A percentile compares a stretch with the other conserved stretches of the same genome.
phyloP scores from a whole-genome alignment of 345 rosid genomes.

The Gossypium thurberi region DNA sequence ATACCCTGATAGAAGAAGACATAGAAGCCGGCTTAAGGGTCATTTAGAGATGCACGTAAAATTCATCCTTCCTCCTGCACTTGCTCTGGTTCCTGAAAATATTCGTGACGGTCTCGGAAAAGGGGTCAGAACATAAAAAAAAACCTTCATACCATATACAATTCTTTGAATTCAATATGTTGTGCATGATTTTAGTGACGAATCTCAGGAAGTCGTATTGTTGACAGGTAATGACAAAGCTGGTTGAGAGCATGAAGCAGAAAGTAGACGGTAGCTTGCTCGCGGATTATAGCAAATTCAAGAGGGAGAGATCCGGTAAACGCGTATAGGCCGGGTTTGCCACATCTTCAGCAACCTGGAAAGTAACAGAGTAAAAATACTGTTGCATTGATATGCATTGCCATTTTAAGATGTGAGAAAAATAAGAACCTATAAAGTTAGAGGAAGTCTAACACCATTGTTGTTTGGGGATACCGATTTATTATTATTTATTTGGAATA shows the following conservation, averaged over 20 bases:
- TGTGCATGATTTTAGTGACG: background rate
- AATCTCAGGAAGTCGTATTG: background rate
- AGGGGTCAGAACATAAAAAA: slow-evolving; percentile 32
- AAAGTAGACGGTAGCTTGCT: slow-evolving; percentile 76
- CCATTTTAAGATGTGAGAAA: background rate
- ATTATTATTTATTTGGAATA: background rate
- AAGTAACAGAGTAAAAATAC: background rate
- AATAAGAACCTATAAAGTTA: background rate
- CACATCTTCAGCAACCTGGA: background rate
- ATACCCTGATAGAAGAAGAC: slow-evolving; percentile 49
- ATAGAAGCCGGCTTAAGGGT: slow-evolving; percentile 58
- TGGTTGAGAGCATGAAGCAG: slow-evolving; percentile 76
- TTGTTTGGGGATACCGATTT: background rate
- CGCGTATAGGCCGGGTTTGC: background rate
- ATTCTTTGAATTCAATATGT: no score
- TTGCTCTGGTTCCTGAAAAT: slow-evolving; percentile 62
- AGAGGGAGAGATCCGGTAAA: slow-evolving; percentile 27
- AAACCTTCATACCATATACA: background rate
- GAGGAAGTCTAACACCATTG: background rate
- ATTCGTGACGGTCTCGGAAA: slow-evolving; percentile 53
- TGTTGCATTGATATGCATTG: background rate
- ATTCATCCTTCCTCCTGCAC: slow-evolving; percentile 70
- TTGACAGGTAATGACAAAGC: slow-evolving; percentile 49
- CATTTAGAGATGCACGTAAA: slow-evolving; percentile 66
- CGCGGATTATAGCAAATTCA: slow-evolving; percentile 69